Evolutionary conservation across 371 early-diverging fungal genomes (phyloP), one percentile per base, ranked within the genome.

Genomic region (Apophysomyces sp.): DNA sequence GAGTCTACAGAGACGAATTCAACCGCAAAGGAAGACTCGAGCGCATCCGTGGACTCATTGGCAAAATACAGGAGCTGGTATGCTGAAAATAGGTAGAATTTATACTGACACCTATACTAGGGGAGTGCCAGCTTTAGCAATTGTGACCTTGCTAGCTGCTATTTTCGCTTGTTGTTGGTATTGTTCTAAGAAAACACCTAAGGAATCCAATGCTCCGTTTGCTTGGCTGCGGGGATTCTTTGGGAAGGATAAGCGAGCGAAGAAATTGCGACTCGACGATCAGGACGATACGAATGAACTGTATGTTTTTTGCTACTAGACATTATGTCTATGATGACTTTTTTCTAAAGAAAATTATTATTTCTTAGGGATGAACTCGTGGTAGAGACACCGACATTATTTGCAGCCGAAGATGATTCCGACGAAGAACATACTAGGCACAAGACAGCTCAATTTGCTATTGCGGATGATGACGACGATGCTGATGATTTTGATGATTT

Each of bases 211-310:
- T 60, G 15, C 65, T 63, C 39, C 41, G 44, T 61, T 37, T 18
- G 62, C 27, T 27, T 21, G 24, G 18, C 54, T 26, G 3, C 26
- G 36, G 2, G 27, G 37, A 32, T 26, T 52, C 31, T 31, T 36
- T 15, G 36, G 56, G 21, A n/a, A 36, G 36, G 27, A 18, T 55
- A 21, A 12, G 24, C 27, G 56, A 24, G 18, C 66, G 60, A 12
- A 49, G 57, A 2, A 74, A n/a, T 61, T 79, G 13, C 74, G 79
- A 27, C 54, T 79, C 51, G 74, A 62, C 30, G 77, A 80, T 55
- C 69, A 68, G 51, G 74, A 76, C 52, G 81, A 80, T 52, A 68
- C 68, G 6, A 80, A 80, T 51, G 81, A 80, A 62, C 55, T 80
- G 81, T 80, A 70, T 70, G 74, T 69, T 8, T 55, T n/a, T n/a